A percentile compares a stretch with the other conserved stretches of the same genome.
phyloP scores from a whole-genome alignment of 345 rosid genomes.

The Rhizophora apiculata region DNA sequence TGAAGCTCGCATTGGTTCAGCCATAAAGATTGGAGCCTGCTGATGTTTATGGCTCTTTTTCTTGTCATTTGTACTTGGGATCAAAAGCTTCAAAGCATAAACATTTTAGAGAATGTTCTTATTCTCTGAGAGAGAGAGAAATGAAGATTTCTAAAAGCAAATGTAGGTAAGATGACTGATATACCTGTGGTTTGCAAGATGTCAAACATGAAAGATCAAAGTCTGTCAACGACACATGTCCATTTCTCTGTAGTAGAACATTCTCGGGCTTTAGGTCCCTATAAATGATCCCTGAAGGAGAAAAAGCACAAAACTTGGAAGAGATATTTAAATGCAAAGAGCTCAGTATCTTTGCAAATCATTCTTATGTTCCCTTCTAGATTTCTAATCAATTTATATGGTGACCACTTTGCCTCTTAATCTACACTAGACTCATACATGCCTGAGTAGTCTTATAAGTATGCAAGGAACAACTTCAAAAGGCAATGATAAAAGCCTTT shows the following conservation, averaged over 20 bases:
- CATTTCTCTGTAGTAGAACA: constrained; percentile 66
- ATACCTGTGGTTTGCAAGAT: constrained; percentile 89
- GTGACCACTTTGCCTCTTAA: no score
- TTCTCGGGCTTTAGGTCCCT: constrained; percentile 93
- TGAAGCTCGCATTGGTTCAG: constrained; percentile 95
- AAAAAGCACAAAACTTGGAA: constrained; percentile 1
- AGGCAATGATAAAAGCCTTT: no score
- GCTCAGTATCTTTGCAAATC: background rate
- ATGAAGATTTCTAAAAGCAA: background rate
- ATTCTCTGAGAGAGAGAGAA: background rate
- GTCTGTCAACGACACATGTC: constrained; percentile 80
- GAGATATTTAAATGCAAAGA: background rate
- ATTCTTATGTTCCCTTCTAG: no score
- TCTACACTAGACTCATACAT: no score
- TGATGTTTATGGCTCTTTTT: constrained; percentile 48
- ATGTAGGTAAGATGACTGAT: constrained; percentile 2
- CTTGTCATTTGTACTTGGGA: constrained; percentile 58
- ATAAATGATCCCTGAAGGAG: constrained; percentile 70
- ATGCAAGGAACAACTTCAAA: no score
- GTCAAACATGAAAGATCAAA: constrained; percentile 94
- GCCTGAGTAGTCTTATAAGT: no score
- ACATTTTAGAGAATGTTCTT: background rate
- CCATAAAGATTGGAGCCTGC: constrained; percentile 75
- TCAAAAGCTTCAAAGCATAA: constrained; percentile 49
- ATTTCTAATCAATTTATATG: no score